These are phyloP conservation scores for Populus tomentosa DNA, from an alignment of 441 rosid species.

Conservation along the genomic window DNA sequence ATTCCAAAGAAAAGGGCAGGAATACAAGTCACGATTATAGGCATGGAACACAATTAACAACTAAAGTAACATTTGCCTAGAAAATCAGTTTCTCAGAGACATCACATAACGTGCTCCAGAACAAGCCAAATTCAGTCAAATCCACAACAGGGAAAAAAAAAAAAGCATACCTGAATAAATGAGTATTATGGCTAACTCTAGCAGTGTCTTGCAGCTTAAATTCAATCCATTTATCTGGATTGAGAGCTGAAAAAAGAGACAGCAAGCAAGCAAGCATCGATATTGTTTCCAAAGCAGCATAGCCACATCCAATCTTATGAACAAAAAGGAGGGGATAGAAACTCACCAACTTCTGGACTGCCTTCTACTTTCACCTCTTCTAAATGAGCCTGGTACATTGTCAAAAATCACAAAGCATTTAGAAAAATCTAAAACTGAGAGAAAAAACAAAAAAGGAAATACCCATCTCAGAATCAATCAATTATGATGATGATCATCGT, in stretches of 20 bases:
- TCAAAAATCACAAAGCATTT: slow-evolving; percentile 1
- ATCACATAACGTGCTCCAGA: neutral
- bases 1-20: slow-evolving; percentile 21
- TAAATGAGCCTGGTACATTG: slow-evolving; percentile 53
- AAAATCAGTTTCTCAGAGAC: neutral
- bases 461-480: too few relatives aligned
- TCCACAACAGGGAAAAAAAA: neutral
- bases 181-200: slow-evolving; percentile 86
- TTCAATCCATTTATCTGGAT: slow-evolving; percentile 91
- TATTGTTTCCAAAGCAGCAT: neutral
- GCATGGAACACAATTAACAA: neutral
- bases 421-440: neutral
- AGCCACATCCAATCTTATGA: neutral
- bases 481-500: too few relatives aligned
- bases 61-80: neutral
- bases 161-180: slow-evolving; percentile 66
- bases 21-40: neutral
- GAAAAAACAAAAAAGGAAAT: neutral
- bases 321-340: neutral
- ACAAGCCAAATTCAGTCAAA: neutral
- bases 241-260: slow-evolving; percentile 52
- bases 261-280: slow-evolving; percentile 3
- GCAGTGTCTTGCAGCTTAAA: slow-evolving; percentile 94
- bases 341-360: slow-evolving; percentile 65
- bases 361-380: slow-evolving; percentile 58